Evolutionary conservation across 305 asterid species (phyloP).

Genomic region (Fraxinus xanthoxyloides): DNA sequence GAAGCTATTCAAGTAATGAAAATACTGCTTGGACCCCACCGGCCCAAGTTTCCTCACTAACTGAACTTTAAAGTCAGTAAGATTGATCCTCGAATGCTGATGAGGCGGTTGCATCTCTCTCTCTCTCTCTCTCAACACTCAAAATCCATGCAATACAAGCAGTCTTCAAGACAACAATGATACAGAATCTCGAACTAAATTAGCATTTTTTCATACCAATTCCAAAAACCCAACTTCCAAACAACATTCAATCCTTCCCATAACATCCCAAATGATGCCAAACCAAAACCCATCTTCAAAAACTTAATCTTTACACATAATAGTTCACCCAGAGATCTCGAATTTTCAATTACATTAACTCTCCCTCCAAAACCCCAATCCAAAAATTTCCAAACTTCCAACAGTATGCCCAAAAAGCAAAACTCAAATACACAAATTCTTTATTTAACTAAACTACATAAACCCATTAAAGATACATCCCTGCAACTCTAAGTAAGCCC

Average conservation of each 20-base stretch:
- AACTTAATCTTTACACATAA: constrained; percentile 28
- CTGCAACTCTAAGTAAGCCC: constrained; percentile 38
- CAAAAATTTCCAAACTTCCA: constrained; percentile 35
- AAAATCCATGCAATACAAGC: constrained; percentile 43
- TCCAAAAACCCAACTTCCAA: constrained; percentile 34
- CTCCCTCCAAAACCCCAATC: constrained; percentile 84
- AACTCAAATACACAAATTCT: constrained; percentile 28
- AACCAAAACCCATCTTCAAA: constrained; percentile 53
- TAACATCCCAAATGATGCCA: constrained; percentile 39
- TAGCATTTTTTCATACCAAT: constrained; percentile 38
- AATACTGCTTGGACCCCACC: constrained; percentile 73
- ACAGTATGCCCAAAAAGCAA: constrained; percentile 26
- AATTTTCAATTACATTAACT: constrained; percentile 48
- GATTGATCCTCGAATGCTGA: constrained; percentile 75
- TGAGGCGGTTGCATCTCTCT: constrained; percentile 70
- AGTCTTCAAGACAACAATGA: constrained; percentile 27
- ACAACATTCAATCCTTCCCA: constrained; percentile 39
- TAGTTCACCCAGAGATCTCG: constrained; percentile 54
- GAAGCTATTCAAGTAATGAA: constrained; percentile 64
- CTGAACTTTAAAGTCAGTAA: constrained; percentile 69
- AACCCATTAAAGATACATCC: constrained; percentile 26
- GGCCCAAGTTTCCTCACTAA: constrained; percentile 72
- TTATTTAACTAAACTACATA: neutral
- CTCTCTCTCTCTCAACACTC: constrained; percentile 33
- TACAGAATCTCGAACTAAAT: constrained; percentile 42